A percentile compares a stretch with the other conserved stretches of the same genome.
These are phyloP conservation scores for Panicum miliaceum DNA, from an alignment of 176 grass and related monocot species.

Conservation along the genomic window DNA sequence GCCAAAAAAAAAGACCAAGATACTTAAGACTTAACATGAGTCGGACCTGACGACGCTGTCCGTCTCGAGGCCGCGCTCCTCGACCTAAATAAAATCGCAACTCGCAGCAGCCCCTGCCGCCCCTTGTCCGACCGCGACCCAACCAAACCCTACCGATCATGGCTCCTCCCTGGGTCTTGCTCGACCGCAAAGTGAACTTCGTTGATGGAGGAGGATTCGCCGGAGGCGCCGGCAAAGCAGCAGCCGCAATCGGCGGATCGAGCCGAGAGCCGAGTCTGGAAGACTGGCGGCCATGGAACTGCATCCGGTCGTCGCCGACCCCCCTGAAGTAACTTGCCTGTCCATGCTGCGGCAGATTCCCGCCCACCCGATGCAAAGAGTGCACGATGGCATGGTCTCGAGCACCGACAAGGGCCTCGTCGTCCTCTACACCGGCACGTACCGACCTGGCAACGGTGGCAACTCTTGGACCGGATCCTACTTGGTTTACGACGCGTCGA, in stretches of 20 bases:
- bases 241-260: background rate
- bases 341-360: background rate
- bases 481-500: constrained; percentile 8
- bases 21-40: no score
- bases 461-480: background rate
- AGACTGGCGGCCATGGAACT: background rate
- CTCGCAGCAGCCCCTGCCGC: no score
- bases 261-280: background rate
- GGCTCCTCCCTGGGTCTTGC: background rate
- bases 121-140: no score
- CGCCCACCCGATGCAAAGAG: accelerated
- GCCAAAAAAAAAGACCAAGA: no score
- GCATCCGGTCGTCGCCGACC: background rate
- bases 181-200: background rate
- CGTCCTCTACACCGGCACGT: background rate
- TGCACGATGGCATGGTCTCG: background rate
- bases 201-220: background rate
- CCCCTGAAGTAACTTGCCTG: background rate
- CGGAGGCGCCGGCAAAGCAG: background rate
- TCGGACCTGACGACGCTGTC: no score
- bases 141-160: background rate
- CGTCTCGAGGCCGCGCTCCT: no score
- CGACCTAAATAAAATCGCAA: background rate
- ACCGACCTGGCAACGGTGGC: background rate
- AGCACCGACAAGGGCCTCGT: constrained; percentile 31